Evolutionary conservation across 2,329 filamentous ascomycete species (phyloP), one percentile per base, ranked within the genome.

Genomic region (Penicillium sp.): DNA sequence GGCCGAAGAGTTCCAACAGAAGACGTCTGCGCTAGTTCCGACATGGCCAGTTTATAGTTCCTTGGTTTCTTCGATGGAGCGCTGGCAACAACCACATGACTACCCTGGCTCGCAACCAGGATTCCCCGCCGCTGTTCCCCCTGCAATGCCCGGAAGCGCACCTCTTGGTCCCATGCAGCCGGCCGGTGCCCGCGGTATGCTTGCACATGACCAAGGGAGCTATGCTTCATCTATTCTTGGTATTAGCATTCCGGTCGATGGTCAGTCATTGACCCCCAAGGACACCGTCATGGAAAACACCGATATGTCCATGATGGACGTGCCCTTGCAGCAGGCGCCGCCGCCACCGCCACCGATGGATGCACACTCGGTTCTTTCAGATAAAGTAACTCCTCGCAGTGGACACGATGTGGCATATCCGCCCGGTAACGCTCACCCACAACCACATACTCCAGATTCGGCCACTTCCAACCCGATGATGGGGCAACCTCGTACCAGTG

Each of bases 31-130:
- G 26, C 57, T 75, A n/a, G 57, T 58, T 3, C 50, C 67, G 11
- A 63, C 59, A 19, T 75, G 73, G 73, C 71, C 73, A 5, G 68
- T 70, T 2, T 75, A 75, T 59, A 54, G 60, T n/a, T 68, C 70
- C 3, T 60, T 75, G 39, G 55, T 65, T 14, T 64, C 68, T 16
- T 58, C 49, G 33, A 70, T 75, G 47, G 68, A 71, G 24, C 63
- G 64, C 16, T 71, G 64, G 64, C 61, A 69, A 51, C 63, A 62
- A 35, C 55, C 63, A 7, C 67, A 60, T 43, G 61, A 65, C 5
- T 33, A 60, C 1, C 21, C 60, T 11, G 57, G 51, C 3, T 19
- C 62, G 10, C 22, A 56, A 26, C 60, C 57, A 2, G 21, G 46
- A 14, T 52, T 58, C 5, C 31, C 54, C 14, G 56, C 57, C 22